Evolutionary conservation across 169 alveolate species (phyloP), one percentile per base, ranked within the genome.

Genomic region (Cryptosporidium ubiquitum): DNA sequence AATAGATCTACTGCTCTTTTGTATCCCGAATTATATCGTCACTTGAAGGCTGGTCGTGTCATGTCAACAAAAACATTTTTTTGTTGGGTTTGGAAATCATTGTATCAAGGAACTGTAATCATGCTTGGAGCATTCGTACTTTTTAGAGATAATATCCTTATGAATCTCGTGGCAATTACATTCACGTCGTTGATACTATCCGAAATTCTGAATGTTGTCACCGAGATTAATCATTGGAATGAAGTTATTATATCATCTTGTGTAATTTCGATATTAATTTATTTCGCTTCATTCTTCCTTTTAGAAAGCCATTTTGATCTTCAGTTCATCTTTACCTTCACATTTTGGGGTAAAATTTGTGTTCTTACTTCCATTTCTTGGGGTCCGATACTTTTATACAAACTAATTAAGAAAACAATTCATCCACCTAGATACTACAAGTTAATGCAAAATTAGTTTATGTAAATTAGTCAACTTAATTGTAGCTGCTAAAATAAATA

Each of bases 61-160:
- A 85, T 98, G 91, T 95, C 96, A 73, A 92, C 95, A 26, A 98
- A 98, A 85, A 95, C 99, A 12, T 98, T 98, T 94, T 93, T 97
- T 57, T 94, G 97, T 42, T 97, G 99, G 99, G 95, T 97, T 33
- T 97, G 99, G 98, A 97, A 97, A 73, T 95, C 97, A 20, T 86
- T 95, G 16, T 95, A 79, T 84, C 94, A 98, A 95, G 99, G 99
- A 2, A 93, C 98, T 26, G 97, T 97, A 10, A 95, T 98, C 47
- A 98, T 98, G 99, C 68, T 97, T 39, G 97, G 97, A 14, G 95
- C 99, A 3, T 92, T 98, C 31, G 71, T 94, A 40, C 93, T 98
- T 71, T 98, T 97, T 84, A 96, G 96, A 74, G 96, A 96, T 86
- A 95, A 97, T 23, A 94, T 96, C 47, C 95, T 95, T 84, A 95